Evolutionary conservation across 2,329 filamentous ascomycete genomes (phyloP), one percentile per base, ranked within the genome.

Genomic region (Biscogniauxia sp.): DNA sequence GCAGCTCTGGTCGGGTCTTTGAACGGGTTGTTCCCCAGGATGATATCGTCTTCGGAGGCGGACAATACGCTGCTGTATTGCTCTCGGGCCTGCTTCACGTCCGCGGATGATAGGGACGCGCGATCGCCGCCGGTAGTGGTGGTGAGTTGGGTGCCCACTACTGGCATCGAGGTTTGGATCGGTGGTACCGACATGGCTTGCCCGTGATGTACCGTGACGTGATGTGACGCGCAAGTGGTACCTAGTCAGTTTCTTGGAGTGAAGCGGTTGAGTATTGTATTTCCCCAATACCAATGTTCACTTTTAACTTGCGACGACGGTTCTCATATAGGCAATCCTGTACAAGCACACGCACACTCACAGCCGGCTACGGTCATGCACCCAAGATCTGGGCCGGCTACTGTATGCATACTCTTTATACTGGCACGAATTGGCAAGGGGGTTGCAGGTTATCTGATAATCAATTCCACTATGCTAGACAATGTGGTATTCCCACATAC

Each of bases 1-100:
- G 65, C 65, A 0, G 74, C 74, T 3, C 60, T 26, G 15, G 55
- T 51, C 15, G 62, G 65, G 37, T 67, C 63, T 11, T n/a, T 20
- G 41, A 67, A 67, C 1, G 64, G 64, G 20, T 67, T 66, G 23
- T 19, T 11, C 8, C 56, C 61, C 26, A 66, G 37, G 37, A 28
- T 25, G 5, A 59, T 13, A 19, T 60, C 53, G 2, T 64, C 65
- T 20, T 67, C 59, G 4, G 63, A 61, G 20, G 59, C 41, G 7
- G 58, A 17, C 2, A 56, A 54, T 1, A 45, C 32, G 23, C 41
- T 45, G 2, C 58, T 60, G 19, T 37, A 50, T 52, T 15, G 57
- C 45, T 59, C 26, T 25, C 56, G 53, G 37, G 5, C 26, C 6
- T 51, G 50, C 20, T 65, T 64, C 32, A 61, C 60, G 5, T 62